These are phyloP conservation scores for Bruguiera gymnorhiza DNA, from an alignment of 345 rosid genomes.

Conservation along the genomic window DNA sequence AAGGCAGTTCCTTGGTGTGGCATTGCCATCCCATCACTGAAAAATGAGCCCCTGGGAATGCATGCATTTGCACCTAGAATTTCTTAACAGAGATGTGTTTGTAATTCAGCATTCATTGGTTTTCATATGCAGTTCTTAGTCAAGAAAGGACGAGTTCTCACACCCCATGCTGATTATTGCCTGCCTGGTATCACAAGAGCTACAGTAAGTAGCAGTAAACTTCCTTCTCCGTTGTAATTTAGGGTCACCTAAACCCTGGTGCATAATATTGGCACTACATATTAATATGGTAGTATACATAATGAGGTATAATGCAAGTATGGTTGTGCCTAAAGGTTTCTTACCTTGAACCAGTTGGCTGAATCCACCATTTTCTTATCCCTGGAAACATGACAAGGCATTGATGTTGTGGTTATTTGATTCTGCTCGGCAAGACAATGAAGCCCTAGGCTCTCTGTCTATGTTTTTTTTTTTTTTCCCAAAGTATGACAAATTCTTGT, in stretches of 20 bases:
- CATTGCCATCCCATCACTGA: not conserved
- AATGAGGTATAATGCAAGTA: no score
- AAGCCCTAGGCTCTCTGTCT: no score
- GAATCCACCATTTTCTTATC: not conserved
- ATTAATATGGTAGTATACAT: no score
- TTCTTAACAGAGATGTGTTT: not conserved
- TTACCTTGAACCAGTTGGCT: not conserved
- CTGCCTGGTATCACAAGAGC: constrained; percentile 91
- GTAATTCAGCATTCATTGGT: not conserved
- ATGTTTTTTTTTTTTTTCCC: no score
- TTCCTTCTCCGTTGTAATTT: not conserved
- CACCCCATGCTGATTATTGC: constrained; percentile 91
- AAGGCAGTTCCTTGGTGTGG: not conserved
- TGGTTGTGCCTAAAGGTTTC: no score
- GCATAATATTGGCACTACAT: no score
- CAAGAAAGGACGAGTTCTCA: constrained; percentile 75
- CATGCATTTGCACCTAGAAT: constrained; percentile 7
- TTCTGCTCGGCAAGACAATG: no score
- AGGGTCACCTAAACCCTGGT: no score
- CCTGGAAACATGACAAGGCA: not conserved
- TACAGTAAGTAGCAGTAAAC: constrained; percentile 48
- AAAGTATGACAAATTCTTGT: no score
- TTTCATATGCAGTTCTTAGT: constrained; percentile 59
- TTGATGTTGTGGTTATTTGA: no score
- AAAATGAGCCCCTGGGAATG: not conserved